phyloP scores from a whole-genome alignment of 192 early-diverging fungal species.

The Podila epicladia region DNA sequence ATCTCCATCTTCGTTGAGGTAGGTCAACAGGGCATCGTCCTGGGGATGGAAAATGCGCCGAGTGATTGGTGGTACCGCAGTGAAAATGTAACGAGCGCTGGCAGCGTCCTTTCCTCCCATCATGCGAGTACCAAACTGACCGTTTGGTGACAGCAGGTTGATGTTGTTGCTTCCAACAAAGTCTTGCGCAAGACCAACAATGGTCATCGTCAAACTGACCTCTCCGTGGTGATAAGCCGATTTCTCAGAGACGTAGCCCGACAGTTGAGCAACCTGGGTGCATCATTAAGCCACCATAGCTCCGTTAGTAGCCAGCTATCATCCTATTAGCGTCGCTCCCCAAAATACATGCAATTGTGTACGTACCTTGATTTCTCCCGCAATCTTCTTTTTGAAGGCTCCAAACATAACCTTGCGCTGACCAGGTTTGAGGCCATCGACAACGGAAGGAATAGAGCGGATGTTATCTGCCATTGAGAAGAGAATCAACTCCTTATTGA shows the following conservation, averaged over 20 bases:
- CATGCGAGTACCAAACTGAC: conserved; percentile 93
- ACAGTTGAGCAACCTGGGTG: conserved; percentile 77
- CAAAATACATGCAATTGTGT: not conserved
- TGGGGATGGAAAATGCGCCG: conserved; percentile 80
- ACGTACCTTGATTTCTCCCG: conserved; percentile 81
- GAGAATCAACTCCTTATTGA: conserved; percentile 94
- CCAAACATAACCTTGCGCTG: conserved; percentile 95
- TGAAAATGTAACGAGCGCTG: conserved; percentile 97
- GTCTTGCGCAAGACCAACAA: conserved; percentile 94
- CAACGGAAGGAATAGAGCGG: conserved; percentile 92
- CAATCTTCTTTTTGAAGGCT: conserved; percentile 84
- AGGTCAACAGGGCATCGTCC: conserved; percentile 86
- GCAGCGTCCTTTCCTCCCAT: conserved; percentile 94
- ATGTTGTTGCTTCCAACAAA: conserved; percentile 98
- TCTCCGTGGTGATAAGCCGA: conserved; percentile 98
- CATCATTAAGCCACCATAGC: not conserved
- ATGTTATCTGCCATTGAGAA: conserved; percentile 96
- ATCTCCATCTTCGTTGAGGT: conserved; percentile 90
- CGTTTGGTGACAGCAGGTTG: conserved; percentile 81
- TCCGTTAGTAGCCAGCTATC: too few relatives aligned
- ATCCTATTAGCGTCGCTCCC: too few relatives aligned
- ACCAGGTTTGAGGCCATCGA: conserved; percentile 97
- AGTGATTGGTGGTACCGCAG: conserved; percentile 75
- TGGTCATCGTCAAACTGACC: conserved; percentile 79
- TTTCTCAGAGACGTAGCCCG: conserved; percentile 90